Evolutionary conservation across 2,329 filamentous ascomycete genomes (phyloP), one percentile per base, ranked within the genome.

Genomic region (Aspergillus sp.): DNA sequence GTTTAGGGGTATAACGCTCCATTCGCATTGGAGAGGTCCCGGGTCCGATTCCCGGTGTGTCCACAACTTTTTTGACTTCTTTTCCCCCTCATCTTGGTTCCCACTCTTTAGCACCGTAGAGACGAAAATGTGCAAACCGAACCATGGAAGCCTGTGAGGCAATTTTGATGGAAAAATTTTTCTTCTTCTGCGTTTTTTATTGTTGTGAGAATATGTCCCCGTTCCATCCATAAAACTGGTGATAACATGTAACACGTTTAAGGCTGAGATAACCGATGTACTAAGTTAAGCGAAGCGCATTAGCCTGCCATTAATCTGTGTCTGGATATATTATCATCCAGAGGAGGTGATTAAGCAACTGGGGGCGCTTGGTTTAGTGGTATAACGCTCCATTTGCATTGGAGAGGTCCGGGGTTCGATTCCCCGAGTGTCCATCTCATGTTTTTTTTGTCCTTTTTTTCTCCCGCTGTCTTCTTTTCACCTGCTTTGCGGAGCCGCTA

Each of bases 1-100:
- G 53, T 56, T 50, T 56, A 56, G 53, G 37, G 53, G 53, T 56
- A 56, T 56, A 50, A 56, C 46, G 39, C 46, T 56, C 53, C 53
- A 50, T 56, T 56, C 39, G 53, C 53, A 56, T 56, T 50, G 53
- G 53, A 56, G 46, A 50, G 53, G 53, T 56, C 53, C 53, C 46
- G 46, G 45, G 53, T 56, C 35, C 53, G 46, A 56, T 56, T 56
- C 53, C 53, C 53, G 46, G 53, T 21, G 53, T 44, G 53, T 56
- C 53, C 46, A 50, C 25, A 17, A 23, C 11, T 44, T 46, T 53
- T 46, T 40, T 48, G 19, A 9, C 4, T 7, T 35, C 35, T 31
- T 33, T 48, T 48, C 21, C 31, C 31, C 31, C 21, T 21, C 21
- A 21, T 21, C 31, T 33, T 33, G 7, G 11, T 33, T 33, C 31